Evolutionary conservation across 2,329 filamentous ascomycete genomes (phyloP).

Genomic region (Aspergillus sclerotialis): DNA sequence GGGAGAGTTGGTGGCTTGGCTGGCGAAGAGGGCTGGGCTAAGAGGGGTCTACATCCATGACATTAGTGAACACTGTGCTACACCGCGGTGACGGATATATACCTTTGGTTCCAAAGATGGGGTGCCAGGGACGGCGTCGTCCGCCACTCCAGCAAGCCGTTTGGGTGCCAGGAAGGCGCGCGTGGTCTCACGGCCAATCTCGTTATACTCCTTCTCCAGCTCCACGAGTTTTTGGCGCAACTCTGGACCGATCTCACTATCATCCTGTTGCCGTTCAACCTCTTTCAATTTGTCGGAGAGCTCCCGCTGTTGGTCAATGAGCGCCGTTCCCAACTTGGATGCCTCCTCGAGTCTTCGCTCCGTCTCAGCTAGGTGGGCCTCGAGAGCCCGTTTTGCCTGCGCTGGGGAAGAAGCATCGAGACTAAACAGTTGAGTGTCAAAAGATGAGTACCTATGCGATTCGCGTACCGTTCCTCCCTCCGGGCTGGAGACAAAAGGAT

Average conservation of each 20-base stretch:
- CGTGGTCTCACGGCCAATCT: conserved; percentile 82
- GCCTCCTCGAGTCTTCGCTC: conserved; percentile 87
- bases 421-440: conserved; percentile 73
- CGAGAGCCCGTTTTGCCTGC: conserved; percentile 80
- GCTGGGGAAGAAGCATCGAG: conserved; percentile 75
- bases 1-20: conserved; percentile 75
- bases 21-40: conserved; percentile 73
- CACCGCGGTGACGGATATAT: conserved; percentile 8
- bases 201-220: conserved; percentile 91
- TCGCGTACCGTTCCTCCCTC: conserved; percentile 35
- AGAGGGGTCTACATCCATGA: conserved; percentile 52
- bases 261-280: conserved; percentile 68
- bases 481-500: conserved; percentile 52
- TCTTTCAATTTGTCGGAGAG: conserved; percentile 76
- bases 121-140: conserved; percentile 42
- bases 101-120: conserved; percentile 43
- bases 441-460: conserved; percentile 68
- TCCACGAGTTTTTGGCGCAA: conserved; percentile 75
- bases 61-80: background rate
- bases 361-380: conserved; percentile 88
- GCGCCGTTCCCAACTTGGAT: conserved; percentile 76
- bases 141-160: conserved; percentile 64
- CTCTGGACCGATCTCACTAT: conserved; percentile 74
- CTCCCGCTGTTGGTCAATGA: conserved; percentile 80
- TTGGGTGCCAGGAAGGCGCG: conserved; percentile 82